Evolutionary conservation across 306 rosid genomes (phyloP), one percentile per base, ranked within the genome.

Genomic region (Pachyrhizus erosus): DNA sequence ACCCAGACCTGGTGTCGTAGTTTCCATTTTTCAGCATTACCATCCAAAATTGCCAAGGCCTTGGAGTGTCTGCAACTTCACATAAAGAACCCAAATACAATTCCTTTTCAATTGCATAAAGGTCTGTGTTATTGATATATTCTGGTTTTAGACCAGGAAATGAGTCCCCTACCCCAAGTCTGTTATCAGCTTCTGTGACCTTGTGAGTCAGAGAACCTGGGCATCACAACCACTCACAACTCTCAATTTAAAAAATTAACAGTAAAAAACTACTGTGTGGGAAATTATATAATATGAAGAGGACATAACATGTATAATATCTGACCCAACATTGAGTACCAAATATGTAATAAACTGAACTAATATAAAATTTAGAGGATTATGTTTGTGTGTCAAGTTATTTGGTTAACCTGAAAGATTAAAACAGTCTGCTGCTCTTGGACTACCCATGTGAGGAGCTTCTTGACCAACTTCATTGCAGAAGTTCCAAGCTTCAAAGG

Each of bases 31-130:
- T 93, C n/a, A 93, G 83, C 97, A 93, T 93, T 73, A 93, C 77
- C 97, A 91, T 93, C 97, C 97, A 93, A 69, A 93, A 93, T 31
- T 93, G 97, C 97, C 97, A 93, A 9, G 94, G 91, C 14, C 23
- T 85, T 72, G 91, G 91, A 13, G 73, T 39, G 76, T 91, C 94
- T 9, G 34, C 10, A 73, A 93, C 91, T 83, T 93, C 84, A 80
- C 97, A 93, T 45, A 88, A 49, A 65, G 91, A 89, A 73, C 95
- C 98, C 70, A 94, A 79, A 85, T 81, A 88, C 9, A 82, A 46
- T 76, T 94, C 94, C 89, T 94, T 94, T 78, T 88, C 57, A 29
- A n/a, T 92, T 10, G 95, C 97, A 79, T 89, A 94, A 21, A 90
- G 87, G 65, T 94, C 95, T 70, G 86, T 73, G 34, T 86, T 85